Evolutionary conservation across 768 basidiomycete genomes (phyloP).

Genomic region (Termitomyces bulborhizus): DNA sequence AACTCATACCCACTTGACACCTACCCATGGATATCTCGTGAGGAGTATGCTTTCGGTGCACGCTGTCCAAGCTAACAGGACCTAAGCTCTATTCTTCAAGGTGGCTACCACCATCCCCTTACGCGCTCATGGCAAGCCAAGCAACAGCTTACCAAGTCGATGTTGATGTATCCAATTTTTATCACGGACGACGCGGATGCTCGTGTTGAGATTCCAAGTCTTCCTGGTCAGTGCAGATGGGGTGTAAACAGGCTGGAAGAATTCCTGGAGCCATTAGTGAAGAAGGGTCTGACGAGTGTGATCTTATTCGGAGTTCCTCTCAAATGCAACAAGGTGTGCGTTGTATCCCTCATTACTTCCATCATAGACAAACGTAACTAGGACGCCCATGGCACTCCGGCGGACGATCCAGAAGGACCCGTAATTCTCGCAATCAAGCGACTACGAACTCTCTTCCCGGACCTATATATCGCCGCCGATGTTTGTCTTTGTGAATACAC

Average conservation of each 20-base stretch:
- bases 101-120: slow-evolving; percentile 90
- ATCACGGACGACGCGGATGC: slow-evolving; percentile 93
- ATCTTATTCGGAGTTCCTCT: slow-evolving; percentile 94
- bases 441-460: slow-evolving; percentile 72
- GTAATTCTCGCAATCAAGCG: slow-evolving; percentile 90
- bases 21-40: slow-evolving; percentile 39
- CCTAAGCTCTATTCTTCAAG: slow-evolving; percentile 78
- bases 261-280: slow-evolving; percentile 82
- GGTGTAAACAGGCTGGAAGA: slow-evolving; percentile 88
- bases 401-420: slow-evolving; percentile 85
- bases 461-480: slow-evolving; percentile 86
- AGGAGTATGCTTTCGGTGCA: slow-evolving; percentile 13
- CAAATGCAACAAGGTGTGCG: slow-evolving; percentile 62
- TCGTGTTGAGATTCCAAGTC: slow-evolving; percentile 62
- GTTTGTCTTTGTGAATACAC: slow-evolving; percentile 99
- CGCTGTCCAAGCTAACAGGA: slow-evolving; percentile 4
- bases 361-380: slow-evolving; percentile 20
- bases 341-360: background rate
- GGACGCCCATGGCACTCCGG: slow-evolving; percentile 81
- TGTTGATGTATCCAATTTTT: slow-evolving; percentile 99
- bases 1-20: background rate
- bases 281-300: slow-evolving; percentile 86
- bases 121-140: slow-evolving; percentile 84
- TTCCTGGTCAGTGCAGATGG: slow-evolving; percentile 91
- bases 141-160: slow-evolving; percentile 75